Percentiles rank a stretch among this genome's conserved stretches.
phyloP scores from a whole-genome alignment of 129 eudicot species.

The Tanacetum coccineum region DNA sequence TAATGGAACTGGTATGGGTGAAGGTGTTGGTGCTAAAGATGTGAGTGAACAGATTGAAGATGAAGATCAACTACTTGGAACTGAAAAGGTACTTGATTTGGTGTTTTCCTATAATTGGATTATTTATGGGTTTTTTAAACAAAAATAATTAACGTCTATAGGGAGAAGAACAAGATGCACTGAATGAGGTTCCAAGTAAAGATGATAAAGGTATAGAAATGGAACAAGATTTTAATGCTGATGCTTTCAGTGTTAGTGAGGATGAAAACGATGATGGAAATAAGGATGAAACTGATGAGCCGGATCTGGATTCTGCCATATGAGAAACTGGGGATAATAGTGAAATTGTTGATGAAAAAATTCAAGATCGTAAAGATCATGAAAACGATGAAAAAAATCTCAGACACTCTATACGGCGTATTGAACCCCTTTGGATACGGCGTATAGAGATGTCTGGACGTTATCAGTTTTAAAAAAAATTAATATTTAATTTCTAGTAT shows the following conservation, averaged over 20 bases:
- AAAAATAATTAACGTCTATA: conserved; percentile 11
- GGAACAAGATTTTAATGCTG: conserved; percentile 76
- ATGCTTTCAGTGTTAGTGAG: conserved; percentile 64
- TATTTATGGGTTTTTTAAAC: neutral
- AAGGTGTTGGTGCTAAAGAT: conserved; percentile 79
- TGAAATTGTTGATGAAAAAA: conserved; percentile 75
- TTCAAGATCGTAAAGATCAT: conserved; percentile 52
- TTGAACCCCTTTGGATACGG: too few species aligned
- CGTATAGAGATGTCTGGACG: too few species aligned
- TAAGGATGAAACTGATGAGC: conserved; percentile 47
- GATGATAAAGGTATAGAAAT: conserved; percentile 82
- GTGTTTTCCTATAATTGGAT: neutral
- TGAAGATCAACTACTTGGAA: conserved; percentile 87
- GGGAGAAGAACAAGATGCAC: conserved; percentile 53
- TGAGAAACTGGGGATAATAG: conserved; percentile 64
- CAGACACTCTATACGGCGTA: too few species aligned
- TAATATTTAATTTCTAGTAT: too few species aligned
- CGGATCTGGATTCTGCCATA: conserved; percentile 59
- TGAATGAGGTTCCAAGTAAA: conserved; percentile 49
- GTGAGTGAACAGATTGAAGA: conserved; percentile 88
- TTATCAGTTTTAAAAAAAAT: too few species aligned
- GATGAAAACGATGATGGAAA: conserved; percentile 59
- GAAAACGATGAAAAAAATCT: conserved; percentile 31
- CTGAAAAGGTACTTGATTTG: conserved; percentile 53
- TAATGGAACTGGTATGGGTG: conserved; percentile 91